Base-by-base conservation (phyloP, 139 green algal genomes). In the Spirogloea muscicola region DNA sequence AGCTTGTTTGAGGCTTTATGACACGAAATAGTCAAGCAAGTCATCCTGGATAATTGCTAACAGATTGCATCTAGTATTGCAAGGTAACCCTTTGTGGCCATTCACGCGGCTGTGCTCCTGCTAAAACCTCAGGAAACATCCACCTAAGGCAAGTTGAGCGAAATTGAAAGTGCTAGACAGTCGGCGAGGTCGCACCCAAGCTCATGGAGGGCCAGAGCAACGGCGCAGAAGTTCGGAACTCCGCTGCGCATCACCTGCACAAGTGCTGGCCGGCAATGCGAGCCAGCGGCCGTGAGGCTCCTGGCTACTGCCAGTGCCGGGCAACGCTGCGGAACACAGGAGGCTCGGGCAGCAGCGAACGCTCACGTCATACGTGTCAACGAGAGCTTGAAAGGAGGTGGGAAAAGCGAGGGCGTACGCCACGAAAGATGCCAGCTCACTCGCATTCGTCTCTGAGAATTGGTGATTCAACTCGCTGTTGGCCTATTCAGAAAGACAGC, bases 341-440 rank as follows among this genome's bases (percentile, higher is more conserved):
- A n/a, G n/a, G n/a, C n/a, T n/a, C n/a, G n/a, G n/a, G n/a, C n/a
- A n/a, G n/a, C n/a, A n/a, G n/a, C 31, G 39, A 1, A 1, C 36
- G 36, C 72, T 79, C 27, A 82, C 74, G 36, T 86, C 74, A 49
- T 86, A 86, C 13, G 74, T 86, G 49, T 86, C 80, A 1, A 86
- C 74, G 16, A 86, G 68, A 5, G 74, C 80, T 60, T 82, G 67
- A 60, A 86, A 86, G 31, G 33, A 39, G 7, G 36, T 18, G 36
- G 80, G 80, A 49, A 86, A 86, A 1, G 80, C 80, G 6, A 83
- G 41, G 31, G 80, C 80, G 62, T 86, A 86, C 31, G 74, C 58
- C 31, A 44, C 33, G 31, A 86, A 86, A 29, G 80, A 67, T 1
- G 69, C 74, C n/a, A 86, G 62, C 48, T 86, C 80, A 48, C 67